Conservation (phyloP, 1,139 yeast genomes). For the Saccharomyces pastorianus region DNA sequence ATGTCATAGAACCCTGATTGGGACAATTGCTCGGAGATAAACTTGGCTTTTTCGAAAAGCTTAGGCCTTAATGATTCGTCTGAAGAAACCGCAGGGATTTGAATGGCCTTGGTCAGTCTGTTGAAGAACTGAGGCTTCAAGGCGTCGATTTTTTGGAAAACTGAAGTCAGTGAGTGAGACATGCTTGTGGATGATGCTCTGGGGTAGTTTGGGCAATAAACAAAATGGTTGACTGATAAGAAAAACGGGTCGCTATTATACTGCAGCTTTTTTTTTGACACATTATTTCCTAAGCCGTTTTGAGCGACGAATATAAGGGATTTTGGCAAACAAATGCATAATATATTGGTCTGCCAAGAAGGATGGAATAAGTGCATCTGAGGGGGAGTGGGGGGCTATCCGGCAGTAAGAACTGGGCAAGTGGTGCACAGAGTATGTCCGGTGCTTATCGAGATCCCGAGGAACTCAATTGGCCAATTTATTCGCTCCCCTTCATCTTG, state of each 20-base stretch:
- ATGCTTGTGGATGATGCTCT: neutral
- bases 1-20: conserved; percentile 73
- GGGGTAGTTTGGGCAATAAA: neutral
- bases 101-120: conserved; percentile 71
- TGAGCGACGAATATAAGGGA: neutral
- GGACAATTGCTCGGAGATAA: conserved; percentile 60
- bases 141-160: conserved; percentile 56
- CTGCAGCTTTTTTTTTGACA: neutral
- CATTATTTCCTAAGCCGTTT: neutral
- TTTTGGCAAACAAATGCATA: neutral
- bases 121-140: conserved; percentile 61
- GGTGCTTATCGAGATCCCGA: too few relatives aligned
- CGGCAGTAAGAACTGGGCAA: too few relatives aligned
- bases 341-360: neutral
- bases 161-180: neutral
- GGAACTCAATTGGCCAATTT: too few relatives aligned
- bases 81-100: conserved; percentile 89
- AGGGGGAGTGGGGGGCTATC: too few relatives aligned
- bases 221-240: neutral
- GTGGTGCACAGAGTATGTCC: too few relatives aligned
- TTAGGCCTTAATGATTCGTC: conserved; percentile 82
- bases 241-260: neutral
- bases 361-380: neutral
- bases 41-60: conserved; percentile 80
- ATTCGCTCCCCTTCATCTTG: too few relatives aligned